phyloP scores from a whole-genome alignment of 768 basidiomycete genomes.

The Mycena olivaceomarginata region DNA sequence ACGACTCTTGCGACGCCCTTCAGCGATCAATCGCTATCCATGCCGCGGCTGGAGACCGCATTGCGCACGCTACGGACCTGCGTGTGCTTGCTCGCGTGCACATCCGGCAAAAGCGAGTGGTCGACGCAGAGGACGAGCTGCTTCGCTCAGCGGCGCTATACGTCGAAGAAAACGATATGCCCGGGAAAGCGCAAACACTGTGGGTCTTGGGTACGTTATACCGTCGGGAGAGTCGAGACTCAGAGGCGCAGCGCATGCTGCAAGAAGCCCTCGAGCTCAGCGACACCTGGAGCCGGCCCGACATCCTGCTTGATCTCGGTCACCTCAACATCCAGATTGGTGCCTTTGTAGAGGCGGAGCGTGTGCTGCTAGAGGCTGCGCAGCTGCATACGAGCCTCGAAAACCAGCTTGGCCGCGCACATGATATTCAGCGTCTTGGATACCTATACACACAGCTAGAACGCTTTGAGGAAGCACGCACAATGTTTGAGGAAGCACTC shows the following conservation, averaged over 20 bases:
- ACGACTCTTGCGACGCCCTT: not conserved
- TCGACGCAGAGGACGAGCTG: not conserved
- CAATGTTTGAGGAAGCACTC: not conserved
- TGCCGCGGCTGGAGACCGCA: not conserved
- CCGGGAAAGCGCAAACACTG: not conserved
- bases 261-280: not conserved
- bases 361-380: constrained; percentile 1
- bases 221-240: not conserved
- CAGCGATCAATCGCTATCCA: not conserved
- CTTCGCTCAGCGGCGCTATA: not conserved
- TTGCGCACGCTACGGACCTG: not conserved
- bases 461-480: not conserved
- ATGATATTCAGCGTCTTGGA: not conserved
- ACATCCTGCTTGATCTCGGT: not conserved
- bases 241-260: not conserved
- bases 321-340: not conserved
- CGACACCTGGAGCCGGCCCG: not conserved
- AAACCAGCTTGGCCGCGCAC: not conserved
- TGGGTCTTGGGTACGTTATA: not conserved
- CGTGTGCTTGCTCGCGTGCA: not conserved
- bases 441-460: not conserved
- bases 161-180: not conserved
- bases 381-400: not conserved
- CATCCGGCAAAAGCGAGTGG: not conserved
- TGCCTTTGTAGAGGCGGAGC: not conserved